A percentile compares a stretch with the other conserved stretches of the same genome.
phyloP scores from a whole-genome alignment of 257 asterid genomes.

The Nicotiana tomentosiformis region DNA sequence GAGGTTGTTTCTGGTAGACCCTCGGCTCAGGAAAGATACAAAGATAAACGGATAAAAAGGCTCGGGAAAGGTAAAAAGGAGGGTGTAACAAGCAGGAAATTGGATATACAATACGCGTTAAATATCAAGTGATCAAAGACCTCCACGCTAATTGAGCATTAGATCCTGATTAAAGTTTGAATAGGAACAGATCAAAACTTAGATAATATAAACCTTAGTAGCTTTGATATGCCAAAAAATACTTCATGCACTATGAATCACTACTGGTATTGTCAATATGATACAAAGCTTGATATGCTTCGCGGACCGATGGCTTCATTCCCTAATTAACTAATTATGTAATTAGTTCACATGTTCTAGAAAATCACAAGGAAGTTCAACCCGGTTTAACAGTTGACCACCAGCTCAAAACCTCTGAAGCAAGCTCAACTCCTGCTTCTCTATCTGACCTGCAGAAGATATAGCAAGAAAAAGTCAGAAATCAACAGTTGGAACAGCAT shows the following conservation, averaged over 20 bases:
- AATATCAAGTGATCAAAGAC: too few relatives aligned
- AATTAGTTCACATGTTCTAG: constrained; percentile 33
- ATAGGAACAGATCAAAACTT: constrained; percentile 1
- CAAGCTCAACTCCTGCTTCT: constrained; percentile 17
- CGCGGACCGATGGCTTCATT: constrained; percentile 82
- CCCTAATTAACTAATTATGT: constrained; percentile 32
- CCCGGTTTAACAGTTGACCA: constrained; percentile 9
- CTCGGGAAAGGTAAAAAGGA: too few relatives aligned
- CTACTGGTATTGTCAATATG: constrained; percentile 25
- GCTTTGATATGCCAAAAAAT: constrained; percentile 13
- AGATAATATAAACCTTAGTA: constrained; percentile 13
- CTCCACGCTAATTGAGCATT: background rate
- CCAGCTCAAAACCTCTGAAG: constrained; percentile 17
- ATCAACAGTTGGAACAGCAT: background rate
- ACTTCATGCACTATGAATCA: constrained; percentile 20
- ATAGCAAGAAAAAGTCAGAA: background rate
- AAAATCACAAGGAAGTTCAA: constrained; percentile 23
- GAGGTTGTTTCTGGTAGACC: too few relatives aligned
- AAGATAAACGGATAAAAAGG: too few relatives aligned
- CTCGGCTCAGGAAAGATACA: too few relatives aligned
- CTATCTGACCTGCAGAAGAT: constrained; percentile 24
- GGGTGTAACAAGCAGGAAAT: too few relatives aligned
- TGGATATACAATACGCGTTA: too few relatives aligned
- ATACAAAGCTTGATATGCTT: constrained; percentile 32
- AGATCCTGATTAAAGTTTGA: background rate